Evolutionary conservation across 2,329 filamentous ascomycete species (phyloP), one percentile per base, ranked within the genome.

Genomic region (Massarina eburnea): DNA sequence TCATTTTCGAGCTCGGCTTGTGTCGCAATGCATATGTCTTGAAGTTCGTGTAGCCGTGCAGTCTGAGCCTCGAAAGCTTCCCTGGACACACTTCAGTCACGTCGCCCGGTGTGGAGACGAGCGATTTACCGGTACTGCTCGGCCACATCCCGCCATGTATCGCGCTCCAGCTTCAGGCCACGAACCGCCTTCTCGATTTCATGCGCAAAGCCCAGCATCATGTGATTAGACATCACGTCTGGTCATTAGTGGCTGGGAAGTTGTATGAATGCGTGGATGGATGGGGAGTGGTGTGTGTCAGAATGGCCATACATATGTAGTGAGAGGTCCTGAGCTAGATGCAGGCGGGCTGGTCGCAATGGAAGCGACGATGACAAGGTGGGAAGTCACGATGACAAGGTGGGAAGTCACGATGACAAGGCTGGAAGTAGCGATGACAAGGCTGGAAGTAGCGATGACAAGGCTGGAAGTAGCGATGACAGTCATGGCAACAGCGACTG

Each of bases 1-100:
- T 66, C 60, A 17, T 68, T 68, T 39, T 67, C 60, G 15, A 67
- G 38, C 19, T 66, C 64, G 8, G 62, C 63, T 43, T 68, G 64
- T 1, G 64, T 61, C 4, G 62, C 61, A 17, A 63, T 55, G 41
- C 61, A 63, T 0, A 66, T 52, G 24, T 62, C 52, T 36, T 62
- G 58, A 1, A 67, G 43, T 34, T 66, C 57, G 6, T 45, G 43
- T 3, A 66, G 47, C 8, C 51, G 58, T 27, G 40, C 34, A 5
- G 55, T 61, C 29, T 66, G 61, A 3, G 40, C 43, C 20, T 62
- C 55, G 38, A 67, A 66, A 3, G 60, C 66, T 6, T 48, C 40
- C 8, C 24, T 39, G 24, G 4, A 8, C 3, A n/a, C n/a, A 10
- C 6, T 26, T 26, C 24, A 26, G 10, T 26, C 24, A 26, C 24